A percentile compares a stretch with the other conserved stretches of the same genome.
Conservation (phyloP, 257 asterid genomes). For the Parsonsia alboflavescens region DNA sequence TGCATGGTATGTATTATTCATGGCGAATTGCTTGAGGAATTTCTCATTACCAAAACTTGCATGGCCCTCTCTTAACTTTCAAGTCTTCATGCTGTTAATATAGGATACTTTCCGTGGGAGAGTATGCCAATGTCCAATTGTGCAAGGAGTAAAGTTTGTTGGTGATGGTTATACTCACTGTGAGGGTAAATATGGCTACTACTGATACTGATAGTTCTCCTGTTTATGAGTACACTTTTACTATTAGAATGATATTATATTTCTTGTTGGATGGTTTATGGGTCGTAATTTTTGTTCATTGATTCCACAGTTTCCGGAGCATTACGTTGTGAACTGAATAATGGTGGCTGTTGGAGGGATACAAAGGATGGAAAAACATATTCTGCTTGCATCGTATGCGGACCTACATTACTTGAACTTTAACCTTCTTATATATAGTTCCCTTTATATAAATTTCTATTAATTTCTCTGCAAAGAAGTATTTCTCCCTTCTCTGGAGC, state of each 20-base stretch:
- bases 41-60: background rate
- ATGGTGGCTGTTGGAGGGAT: conserved; percentile 93
- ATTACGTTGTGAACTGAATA: conserved; percentile 70
- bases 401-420: background rate
- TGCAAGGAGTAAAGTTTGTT: conserved; percentile 68
- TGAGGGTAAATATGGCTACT: conserved; percentile 47
- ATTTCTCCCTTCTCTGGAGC: background rate
- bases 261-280: background rate
- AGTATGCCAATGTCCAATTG: conserved; percentile 83
- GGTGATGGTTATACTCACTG: conserved; percentile 96
- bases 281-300: conserved; percentile 7
- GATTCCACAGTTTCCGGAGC: conserved; percentile 75
- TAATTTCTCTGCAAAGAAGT: background rate
- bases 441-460: background rate
- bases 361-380: conserved; percentile 61
- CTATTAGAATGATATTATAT: background rate
- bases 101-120: conserved; percentile 97
- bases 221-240: background rate
- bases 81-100: conserved; percentile 4
- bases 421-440: background rate
- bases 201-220: background rate
- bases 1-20: conserved; percentile 61
- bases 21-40: background rate
- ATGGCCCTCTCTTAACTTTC: background rate
- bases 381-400: conserved; percentile 91